These are phyloP conservation scores for Cercospora nicotianae DNA, from an alignment of 2,329 filamentous ascomycete species.

Conservation along the genomic window DNA sequence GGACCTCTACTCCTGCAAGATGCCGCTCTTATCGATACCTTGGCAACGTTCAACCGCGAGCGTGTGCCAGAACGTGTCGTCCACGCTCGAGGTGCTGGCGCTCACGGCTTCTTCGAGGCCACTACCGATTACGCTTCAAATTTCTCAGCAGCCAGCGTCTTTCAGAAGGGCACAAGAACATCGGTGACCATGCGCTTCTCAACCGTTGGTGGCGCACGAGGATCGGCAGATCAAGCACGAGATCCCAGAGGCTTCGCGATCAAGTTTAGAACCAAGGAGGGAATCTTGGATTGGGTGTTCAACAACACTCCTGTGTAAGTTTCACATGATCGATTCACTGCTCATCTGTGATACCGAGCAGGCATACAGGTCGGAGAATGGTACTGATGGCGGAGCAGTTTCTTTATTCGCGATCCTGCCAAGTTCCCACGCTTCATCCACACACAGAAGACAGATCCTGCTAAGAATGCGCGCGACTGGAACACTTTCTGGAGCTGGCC, in stretches of 20 bases:
- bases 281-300: slow-evolving; percentile 31
- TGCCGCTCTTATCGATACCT: slow-evolving; percentile 64
- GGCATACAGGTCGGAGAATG: neutral
- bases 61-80: slow-evolving; percentile 66
- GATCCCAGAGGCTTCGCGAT: slow-evolving; percentile 53
- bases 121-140: slow-evolving; percentile 44
- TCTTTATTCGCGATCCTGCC: slow-evolving; percentile 49
- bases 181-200: slow-evolving; percentile 73
- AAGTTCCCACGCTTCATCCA: slow-evolving; percentile 47
- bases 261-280: slow-evolving; percentile 53
- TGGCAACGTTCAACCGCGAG: slow-evolving; percentile 70
- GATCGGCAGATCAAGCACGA: slow-evolving; percentile 60
- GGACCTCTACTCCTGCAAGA: slow-evolving; percentile 64
- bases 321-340: neutral
- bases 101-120: slow-evolving; percentile 56
- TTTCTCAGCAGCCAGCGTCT: slow-evolving; percentile 53
- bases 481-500: slow-evolving; percentile 47
- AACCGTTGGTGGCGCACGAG: slow-evolving; percentile 75
- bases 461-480: slow-evolving; percentile 39
- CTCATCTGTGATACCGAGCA: neutral
- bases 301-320: slow-evolving; percentile 26
- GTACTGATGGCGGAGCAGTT: slow-evolving; percentile 25
- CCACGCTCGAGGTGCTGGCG: slow-evolving; percentile 63
- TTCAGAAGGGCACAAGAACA: slow-evolving; percentile 68
- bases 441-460: slow-evolving; percentile 41